These are phyloP conservation scores for Carpinus viminea DNA, from an alignment of 306 rosid species.

Conservation along the genomic window DNA sequence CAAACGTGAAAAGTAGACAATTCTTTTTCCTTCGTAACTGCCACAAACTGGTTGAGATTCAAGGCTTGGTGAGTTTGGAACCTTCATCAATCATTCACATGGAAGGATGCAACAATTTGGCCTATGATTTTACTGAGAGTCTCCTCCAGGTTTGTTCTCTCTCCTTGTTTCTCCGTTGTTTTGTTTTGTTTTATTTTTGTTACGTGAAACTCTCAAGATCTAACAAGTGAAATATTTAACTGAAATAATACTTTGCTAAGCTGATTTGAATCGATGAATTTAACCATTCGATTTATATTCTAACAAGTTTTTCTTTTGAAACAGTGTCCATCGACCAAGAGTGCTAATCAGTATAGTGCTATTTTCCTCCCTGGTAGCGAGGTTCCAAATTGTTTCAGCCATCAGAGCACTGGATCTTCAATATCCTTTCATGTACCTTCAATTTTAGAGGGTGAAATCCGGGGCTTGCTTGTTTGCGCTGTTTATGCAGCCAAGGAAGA, in stretches of 20 bases:
- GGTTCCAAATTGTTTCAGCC: background rate
- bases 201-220: no score
- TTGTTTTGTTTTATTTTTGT: no score
- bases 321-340: background rate
- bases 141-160: background rate
- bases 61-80: background rate
- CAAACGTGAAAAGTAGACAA: background rate
- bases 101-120: conserved; percentile 1
- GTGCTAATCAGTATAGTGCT: background rate
- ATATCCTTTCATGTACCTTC: background rate
- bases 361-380: background rate
- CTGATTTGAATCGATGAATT: no score
- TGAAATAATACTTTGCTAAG: no score
- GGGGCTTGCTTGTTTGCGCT: background rate
- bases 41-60: background rate
- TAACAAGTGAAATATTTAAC: no score
- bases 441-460: background rate
- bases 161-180: background rate
- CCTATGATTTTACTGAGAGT: background rate
- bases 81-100: background rate
- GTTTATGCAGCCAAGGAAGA: conserved; percentile 5
- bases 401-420: background rate
- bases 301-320: background rate
- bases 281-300: no score
- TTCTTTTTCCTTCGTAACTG: background rate